These are phyloP conservation scores for Crithidia expoeki DNA, from an alignment of 208 protist species.

Conservation along the genomic window DNA sequence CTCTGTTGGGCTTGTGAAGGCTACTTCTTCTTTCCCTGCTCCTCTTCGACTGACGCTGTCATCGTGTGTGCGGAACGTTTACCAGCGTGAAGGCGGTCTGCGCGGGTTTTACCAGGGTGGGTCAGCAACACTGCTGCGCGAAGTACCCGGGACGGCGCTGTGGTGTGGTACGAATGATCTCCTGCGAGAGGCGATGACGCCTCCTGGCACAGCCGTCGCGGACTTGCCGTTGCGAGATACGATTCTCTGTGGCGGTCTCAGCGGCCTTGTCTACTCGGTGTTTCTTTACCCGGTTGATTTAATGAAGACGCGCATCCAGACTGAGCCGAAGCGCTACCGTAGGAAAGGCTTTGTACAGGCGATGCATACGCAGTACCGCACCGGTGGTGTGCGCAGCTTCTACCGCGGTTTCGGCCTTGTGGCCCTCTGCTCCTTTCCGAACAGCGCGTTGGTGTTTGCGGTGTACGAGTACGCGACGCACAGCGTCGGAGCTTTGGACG, in stretches of 20 bases:
- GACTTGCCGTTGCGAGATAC: slow-evolving; percentile 41
- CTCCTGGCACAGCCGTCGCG: slow-evolving; percentile 10
- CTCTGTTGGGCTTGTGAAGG: too few species aligned
- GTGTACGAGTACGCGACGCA: slow-evolving; percentile 44
- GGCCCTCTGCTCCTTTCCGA: slow-evolving; percentile 69
- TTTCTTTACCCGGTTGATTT: slow-evolving; percentile 80
- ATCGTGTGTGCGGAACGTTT: slow-evolving; percentile 20
- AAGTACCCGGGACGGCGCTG: slow-evolving; percentile 73
- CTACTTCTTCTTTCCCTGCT: too few species aligned
- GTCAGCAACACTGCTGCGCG: slow-evolving; percentile 58
- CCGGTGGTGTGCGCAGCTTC: slow-evolving; percentile 51
- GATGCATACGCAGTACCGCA: slow-evolving; percentile 46
- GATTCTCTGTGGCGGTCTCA: slow-evolving; percentile 63
- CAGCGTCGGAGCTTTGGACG: neutral
- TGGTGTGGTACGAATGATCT: slow-evolving; percentile 82
- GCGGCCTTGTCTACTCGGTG: slow-evolving; percentile 65
- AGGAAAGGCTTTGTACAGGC: slow-evolving; percentile 28
- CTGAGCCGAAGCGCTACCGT: slow-evolving; percentile 41
- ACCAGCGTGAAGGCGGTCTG: slow-evolving; percentile 32
- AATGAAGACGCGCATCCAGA: slow-evolving; percentile 85
- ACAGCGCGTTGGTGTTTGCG: slow-evolving; percentile 56
- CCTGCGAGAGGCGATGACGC: slow-evolving; percentile 43
- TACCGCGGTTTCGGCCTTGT: slow-evolving; percentile 78
- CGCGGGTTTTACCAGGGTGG: slow-evolving; percentile 64
- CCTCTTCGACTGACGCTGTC: slow-evolving; percentile 42